These are phyloP conservation scores for Zancudomyces culisetae DNA, from an alignment of 371 early-diverging fungal species.

Conservation along the genomic window DNA sequence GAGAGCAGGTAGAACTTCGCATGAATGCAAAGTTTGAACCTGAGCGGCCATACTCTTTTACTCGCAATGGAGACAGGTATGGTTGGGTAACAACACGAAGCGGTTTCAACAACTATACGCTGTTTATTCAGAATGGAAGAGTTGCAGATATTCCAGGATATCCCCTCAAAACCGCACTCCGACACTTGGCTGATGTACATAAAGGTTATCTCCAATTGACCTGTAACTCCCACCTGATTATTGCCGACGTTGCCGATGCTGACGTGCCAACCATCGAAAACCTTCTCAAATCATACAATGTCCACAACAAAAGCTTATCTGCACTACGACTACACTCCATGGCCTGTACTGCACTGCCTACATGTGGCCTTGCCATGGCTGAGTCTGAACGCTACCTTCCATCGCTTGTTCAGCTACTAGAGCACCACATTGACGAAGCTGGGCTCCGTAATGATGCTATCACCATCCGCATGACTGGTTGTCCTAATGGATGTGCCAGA, in stretches of 20 bases:
- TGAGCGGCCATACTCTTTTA: conserved; percentile 50
- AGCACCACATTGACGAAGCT: conserved; percentile 48
- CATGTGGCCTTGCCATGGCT: conserved; percentile 87
- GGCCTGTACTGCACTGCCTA: conserved; percentile 89
- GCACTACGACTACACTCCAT: conserved; percentile 72
- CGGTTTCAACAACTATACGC: conserved; percentile 65
- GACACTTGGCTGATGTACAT: conserved; percentile 57
- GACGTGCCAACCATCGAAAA: conserved; percentile 49
- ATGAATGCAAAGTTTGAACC: conserved; percentile 47
- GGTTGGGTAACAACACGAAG: conserved; percentile 63
- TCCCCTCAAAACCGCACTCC: conserved; percentile 56
- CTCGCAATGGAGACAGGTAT: conserved; percentile 75
- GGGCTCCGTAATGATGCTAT: conserved; percentile 73
- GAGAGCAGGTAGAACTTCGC: conserved; percentile 57
- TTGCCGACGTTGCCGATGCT: conserved; percentile 50
- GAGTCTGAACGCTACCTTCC: conserved; percentile 90
- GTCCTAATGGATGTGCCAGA: conserved; percentile 88
- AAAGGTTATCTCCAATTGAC: conserved; percentile 67
- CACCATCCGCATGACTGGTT: conserved; percentile 89
- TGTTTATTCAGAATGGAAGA: conserved; percentile 82
- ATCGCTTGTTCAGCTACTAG: conserved; percentile 51
- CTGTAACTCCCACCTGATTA: conserved; percentile 75
- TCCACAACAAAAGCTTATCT: conserved; percentile 58
- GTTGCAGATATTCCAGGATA: conserved; percentile 66
- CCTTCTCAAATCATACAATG: conserved; percentile 51